Percentiles rank a stretch among this genome's conserved stretches.
These are phyloP conservation scores for Iris macrosiphon DNA, from an alignment of 106 monocot genomes.

Conservation along the genomic window DNA sequence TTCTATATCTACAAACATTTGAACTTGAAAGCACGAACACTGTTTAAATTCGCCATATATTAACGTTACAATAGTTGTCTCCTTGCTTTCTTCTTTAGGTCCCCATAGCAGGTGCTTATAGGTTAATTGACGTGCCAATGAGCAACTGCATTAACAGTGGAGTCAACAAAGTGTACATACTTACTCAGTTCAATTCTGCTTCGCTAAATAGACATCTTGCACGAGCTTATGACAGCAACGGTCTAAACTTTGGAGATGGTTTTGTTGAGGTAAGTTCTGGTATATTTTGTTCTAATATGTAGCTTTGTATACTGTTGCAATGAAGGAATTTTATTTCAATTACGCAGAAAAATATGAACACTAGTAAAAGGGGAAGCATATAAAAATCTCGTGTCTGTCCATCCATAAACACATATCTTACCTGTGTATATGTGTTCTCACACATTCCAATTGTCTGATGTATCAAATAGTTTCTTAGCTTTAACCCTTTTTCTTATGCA, in stretches of 20 bases:
- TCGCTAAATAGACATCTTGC: constrained; percentile 60
- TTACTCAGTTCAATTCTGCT: constrained; percentile 60
- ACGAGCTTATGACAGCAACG: constrained; percentile 42
- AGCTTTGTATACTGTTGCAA: background rate
- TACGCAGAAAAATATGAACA: background rate
- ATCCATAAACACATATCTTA: too few species aligned
- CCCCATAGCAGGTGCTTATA: constrained; percentile 55
- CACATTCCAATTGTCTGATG: too few species aligned
- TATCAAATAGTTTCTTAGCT: too few species aligned
- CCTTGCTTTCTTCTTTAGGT: constrained; percentile 7
- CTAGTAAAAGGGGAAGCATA: too few species aligned
- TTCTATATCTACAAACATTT: background rate
- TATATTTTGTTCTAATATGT: background rate
- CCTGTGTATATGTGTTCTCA: too few species aligned
- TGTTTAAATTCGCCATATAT: background rate
- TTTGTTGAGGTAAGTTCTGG: constrained; percentile 43
- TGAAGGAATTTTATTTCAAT: background rate
- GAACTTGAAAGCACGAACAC: too few species aligned
- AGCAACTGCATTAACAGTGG: constrained; percentile 76
- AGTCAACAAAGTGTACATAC: constrained; percentile 53
- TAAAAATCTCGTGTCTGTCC: too few species aligned
- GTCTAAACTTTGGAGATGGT: constrained; percentile 47
- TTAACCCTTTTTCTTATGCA: too few species aligned
- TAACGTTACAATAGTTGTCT: background rate
- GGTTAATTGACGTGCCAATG: constrained; percentile 66